Evolutionary conservation across 495 filamentous ascomycete genomes (phyloP), one percentile per base, ranked within the genome.

Genomic region (Aspergillus diversus): DNA sequence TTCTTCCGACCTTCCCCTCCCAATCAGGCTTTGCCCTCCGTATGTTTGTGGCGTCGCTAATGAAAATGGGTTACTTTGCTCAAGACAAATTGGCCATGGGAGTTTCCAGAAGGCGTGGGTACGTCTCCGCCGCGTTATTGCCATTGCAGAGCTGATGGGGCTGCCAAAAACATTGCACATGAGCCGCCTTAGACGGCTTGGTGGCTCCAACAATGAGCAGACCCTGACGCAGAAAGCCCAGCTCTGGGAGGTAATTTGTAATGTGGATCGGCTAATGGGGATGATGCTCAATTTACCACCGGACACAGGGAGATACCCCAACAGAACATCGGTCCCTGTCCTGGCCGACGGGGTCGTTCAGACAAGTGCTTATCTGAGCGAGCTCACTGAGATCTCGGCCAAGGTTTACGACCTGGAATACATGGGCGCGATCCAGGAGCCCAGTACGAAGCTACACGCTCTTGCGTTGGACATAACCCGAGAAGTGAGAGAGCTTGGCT

Each of bases 271-370:
- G 33, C 51, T 77, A n/a, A 16, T 63, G 11, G 69, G 66, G 7
- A 65, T 73, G 65, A 63, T 75, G 7, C 55, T 73, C 7, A 73
- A 72, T 15, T 61, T 77, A 15, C 70, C 74, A 9, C 59, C 71
- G 0, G 69, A 65, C 33, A 77, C 71, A 5, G 21, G 56, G 21
- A 42, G 58, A 27, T 66, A 72, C 42, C 61, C 50, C 15, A 61
- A 60, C 5, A 53, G 49, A 11, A 58, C 31, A n/a, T 16, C 54
- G 11, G 12, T 47, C 33, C 32, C 65, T 39, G 21, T 73, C 15
- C 21, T 63, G 8, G 27, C 63, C 6, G 50, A 73, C 21, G 73
- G 73, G 16, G 52, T 66, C 17, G 70, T 76, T 39, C 66, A 74
- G 13, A 47, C 57, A 5, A 60, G 59, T 5, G 57, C 65, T 7